Base-by-base conservation (phyloP, 805 yeast species). In the Tetrapisispora pingtungensis region DNA sequence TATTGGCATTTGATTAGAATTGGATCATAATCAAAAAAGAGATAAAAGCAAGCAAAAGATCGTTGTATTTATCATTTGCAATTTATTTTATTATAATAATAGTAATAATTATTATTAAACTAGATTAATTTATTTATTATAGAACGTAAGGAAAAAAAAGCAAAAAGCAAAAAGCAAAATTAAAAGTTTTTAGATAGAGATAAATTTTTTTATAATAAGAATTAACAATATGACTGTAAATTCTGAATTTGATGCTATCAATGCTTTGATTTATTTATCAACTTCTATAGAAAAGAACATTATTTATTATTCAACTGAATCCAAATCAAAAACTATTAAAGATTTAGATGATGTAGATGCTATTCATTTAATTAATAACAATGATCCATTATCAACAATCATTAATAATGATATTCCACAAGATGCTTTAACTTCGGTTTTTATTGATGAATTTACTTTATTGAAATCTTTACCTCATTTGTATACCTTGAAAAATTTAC, bases 401-500 rank as follows among this genome's bases (percentile, higher is more conserved):
- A 48, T 59, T 28, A 43, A 43, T 10, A 53, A 55, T n/a, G 41
- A 43, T 15, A 33, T 51, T 12, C 36, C 48, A 8, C 41, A 40
- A 10, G 57, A 51, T 2, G 56, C 58, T 15, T 45, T 67, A 27
- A 59, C 72, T 12, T 63, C 84, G 3, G 69, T 84, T 20, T 65
- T 75, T 42, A 67, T 83, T 2, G 68, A 72, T 45, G 79, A 85
- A 20, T 42, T 57, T 4, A 69, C 79, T 7, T 58, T 86, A 15
- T 67, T 84, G 48, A 68, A 71, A 34, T 73, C 76, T 46, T 67
- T 87, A 43, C 87, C 94, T 14, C 71, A 71, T 43, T 68, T 87
- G 39, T 53, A 61, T 35, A 53, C 57, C 46, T 67, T 78, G 53
- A 60, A 62, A 47, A 53, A 62, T 8, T 49, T 58, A 17, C 66